Base-by-base conservation (phyloP, 176 grass and related monocot species). In the Lolium perenne region DNA sequence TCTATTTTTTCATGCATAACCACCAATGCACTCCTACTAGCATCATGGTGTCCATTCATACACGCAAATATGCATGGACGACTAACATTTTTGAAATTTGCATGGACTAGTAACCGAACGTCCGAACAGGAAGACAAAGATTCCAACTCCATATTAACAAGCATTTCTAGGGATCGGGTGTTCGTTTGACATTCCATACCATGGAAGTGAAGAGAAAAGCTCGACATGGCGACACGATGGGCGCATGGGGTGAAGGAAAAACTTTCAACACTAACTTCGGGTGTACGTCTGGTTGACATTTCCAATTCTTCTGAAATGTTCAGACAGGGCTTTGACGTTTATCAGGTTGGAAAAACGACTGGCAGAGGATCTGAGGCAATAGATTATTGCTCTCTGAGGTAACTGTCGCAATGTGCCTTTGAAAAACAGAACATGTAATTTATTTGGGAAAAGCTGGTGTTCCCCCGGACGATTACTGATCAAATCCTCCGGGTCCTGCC, bases 251-350 rank as follows among this genome's bases (percentile, higher is more conserved):
- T 20, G 14, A 43, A 17, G 12, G 29, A 59, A 49, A 66, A 76
- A 18, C 14, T 38, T 68, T 21, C 43, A 46, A 10, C 21, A 18
- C 7, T 54, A 82, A 21, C 84, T 79, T 40, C 6, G 46, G 12
- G 6, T 61, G 74, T 87, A 90, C 56, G 64, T 71, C 55, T 23
- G 18, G 84, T 80, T 80, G 80, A 87, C 80, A 69, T 25, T 16
- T 57, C 74, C 17, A 20, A 2, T 20, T 18, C 8, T 10, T 53
- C 32, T 14, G 22, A 2, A 74, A n/a, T 23, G 10, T 74, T 25
- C 20, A 49, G 6, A 25, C 11, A 22, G n/a, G 68, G 46, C 38
- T 12, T 80, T 85, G 57, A 48, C 59, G 23, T 35, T 84, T 73
- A 26, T 45, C 2, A 25, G n/a, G 53, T 82, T 82, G 71, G 83